Base-by-base conservation (phyloP, 352 stramenopile species). In the Phytophthora macrochlamydospora region DNA sequence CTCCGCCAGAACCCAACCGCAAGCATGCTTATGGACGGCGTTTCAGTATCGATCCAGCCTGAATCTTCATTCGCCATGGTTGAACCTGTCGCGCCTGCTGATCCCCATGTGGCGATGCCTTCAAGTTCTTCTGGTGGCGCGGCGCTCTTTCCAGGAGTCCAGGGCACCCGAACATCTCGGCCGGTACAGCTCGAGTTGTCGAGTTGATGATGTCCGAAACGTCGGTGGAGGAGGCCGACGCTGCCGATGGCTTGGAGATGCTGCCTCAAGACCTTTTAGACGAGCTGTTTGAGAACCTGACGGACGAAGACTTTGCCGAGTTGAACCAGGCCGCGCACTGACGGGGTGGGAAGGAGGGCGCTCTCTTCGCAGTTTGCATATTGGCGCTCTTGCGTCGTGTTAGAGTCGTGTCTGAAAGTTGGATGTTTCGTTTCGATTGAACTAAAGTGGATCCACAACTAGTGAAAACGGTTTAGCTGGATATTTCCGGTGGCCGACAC, bases 1-100 rank as follows among this genome's bases (percentile, higher is more conserved):
- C 38, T 81, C 11, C 66, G 73, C 2, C 63, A 59, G 29, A 73
- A 73, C 54, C 65, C 65, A 2, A 60, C 49, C 9, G 51, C 55
- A 12, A 73, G 60, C 12, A 59, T 61, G 60, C 37, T 73, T 4
- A 69, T 73, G 60, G 54, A 73, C 30, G 44, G 43, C 3, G 43
- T 66, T n/a, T 57, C 35, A 40, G 42, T 71, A 35, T 52, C 51
- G 5, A 60, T 33, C 31, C 37, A 57, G 14, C 11, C n/a, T 46
- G 38, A 4, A 40, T 48, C 48, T 32, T 28, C 38, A 12, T 13
- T 46, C 8, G 6, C 29, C 11, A 31, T 11, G 31, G 3, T 32
- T 13, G 30, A 6, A 5, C 18, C 18, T 24, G 18, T 24, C 18
- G 18, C 18, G 18, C 18, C 18, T 24, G 18, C 18, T 24, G 18